Percentiles rank a stretch among this genome's conserved stretches.
Evolutionary conservation across 1,139 yeast species (phyloP).

Genomic region (Yamadazyma pseudoaaseri): DNA sequence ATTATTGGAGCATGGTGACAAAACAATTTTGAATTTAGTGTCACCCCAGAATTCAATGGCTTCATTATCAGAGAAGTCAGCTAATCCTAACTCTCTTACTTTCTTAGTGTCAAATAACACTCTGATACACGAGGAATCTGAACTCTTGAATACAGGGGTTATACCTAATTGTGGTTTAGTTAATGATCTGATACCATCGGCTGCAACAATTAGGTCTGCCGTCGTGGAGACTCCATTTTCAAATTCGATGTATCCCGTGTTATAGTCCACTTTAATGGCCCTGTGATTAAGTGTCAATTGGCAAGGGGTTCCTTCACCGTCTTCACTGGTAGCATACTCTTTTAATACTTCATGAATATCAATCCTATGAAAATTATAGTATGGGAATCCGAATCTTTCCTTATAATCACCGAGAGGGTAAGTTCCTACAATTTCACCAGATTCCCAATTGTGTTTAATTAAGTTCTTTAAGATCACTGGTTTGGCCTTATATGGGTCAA

Average conservation of each 20-base stretch:
- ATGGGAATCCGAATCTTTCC: constrained; percentile 19
- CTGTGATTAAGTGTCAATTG: constrained; percentile 21
- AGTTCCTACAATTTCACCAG: constrained; percentile 16
- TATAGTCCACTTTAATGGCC: constrained; percentile 22
- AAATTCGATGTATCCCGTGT: constrained; percentile 20
- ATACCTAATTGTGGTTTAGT: constrained; percentile 20
- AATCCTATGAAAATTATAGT: constrained; percentile 20
- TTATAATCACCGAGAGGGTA: constrained; percentile 24
- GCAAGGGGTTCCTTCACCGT: constrained; percentile 18
- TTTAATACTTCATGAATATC: constrained; percentile 23
- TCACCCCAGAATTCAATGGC: constrained; percentile 31
- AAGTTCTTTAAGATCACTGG: constrained; percentile 22
- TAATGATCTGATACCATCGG: constrained; percentile 35
- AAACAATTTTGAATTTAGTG: constrained; percentile 23
- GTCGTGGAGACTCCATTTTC: constrained; percentile 19
- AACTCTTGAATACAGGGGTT: constrained; percentile 19
- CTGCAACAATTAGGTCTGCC: constrained; percentile 36
- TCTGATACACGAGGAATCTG: constrained; percentile 18
- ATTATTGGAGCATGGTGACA: constrained; percentile 25
- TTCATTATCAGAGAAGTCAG: constrained; percentile 18
- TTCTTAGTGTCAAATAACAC: constrained; percentile 21
- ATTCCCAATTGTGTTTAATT: constrained; percentile 21
- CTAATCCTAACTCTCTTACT: constrained; percentile 16
- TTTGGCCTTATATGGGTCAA: constrained; percentile 19
- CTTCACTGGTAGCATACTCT: constrained; percentile 14